A percentile compares a stretch with the other conserved stretches of the same genome.
Conservation (phyloP, 176 grass and related monocot species). For the Musa itinerans region DNA sequence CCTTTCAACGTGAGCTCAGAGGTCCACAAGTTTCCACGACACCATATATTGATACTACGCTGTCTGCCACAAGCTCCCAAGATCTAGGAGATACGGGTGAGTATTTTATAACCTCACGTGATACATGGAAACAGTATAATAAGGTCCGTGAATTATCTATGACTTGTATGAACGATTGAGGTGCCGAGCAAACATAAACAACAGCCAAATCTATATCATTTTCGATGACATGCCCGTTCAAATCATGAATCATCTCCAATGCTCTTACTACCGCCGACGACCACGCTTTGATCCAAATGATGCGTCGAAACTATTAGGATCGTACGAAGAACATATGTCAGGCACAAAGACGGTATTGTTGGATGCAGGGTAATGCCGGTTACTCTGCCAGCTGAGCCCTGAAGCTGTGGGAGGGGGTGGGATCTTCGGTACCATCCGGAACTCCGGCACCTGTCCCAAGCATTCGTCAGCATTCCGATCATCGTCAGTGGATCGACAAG, state of each 20-base stretch:
- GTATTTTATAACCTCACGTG: too few relatives aligned
- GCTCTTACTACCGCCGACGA: constrained; percentile 11
- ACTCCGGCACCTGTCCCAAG: constrained; percentile 44
- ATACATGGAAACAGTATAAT: too few relatives aligned
- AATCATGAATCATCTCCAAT: not conserved
- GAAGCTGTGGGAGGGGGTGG: constrained; percentile 70
- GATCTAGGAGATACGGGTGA: too few relatives aligned
- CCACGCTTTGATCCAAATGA: constrained; percentile 27
- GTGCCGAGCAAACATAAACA: not conserved
- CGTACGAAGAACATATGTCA: constrained; percentile 27
- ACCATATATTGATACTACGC: too few relatives aligned
- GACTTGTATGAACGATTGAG: not conserved
- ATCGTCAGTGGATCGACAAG: constrained; percentile 37
- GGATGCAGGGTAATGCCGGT: constrained; percentile 30
- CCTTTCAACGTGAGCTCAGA: too few relatives aligned
- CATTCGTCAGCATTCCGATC: constrained; percentile 30
- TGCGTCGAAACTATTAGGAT: constrained; percentile 12
- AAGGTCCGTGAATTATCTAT: not conserved
- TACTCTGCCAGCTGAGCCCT: constrained; percentile 48
- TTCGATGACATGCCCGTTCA: not conserved
- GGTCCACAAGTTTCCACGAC: too few relatives aligned
- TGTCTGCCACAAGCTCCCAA: too few relatives aligned
- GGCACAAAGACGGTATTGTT: constrained; percentile 47
- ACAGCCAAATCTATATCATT: not conserved
- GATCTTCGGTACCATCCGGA: constrained; percentile 45